Evolutionary conservation across 2,329 filamentous ascomycete genomes (phyloP).

Genomic region (Aureobasidium melanogenum): DNA sequence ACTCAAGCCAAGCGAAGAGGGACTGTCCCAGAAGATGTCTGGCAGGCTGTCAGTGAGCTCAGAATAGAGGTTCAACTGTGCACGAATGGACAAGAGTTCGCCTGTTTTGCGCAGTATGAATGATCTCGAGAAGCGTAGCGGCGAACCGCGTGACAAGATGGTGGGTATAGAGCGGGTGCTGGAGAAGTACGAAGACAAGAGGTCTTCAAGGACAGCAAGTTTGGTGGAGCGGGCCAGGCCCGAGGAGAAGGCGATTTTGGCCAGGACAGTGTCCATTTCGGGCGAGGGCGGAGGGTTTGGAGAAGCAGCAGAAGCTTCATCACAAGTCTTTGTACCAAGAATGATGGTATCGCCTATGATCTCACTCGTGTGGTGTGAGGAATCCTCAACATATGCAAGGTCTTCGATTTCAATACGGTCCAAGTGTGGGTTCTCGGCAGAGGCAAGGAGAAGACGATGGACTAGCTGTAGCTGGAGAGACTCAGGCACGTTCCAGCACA

Average conservation of each 20-base stretch:
- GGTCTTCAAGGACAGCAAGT: slow-evolving; percentile 79
- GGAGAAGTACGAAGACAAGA: slow-evolving; percentile 75
- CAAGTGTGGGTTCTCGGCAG: slow-evolving; percentile 66
- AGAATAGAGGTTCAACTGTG: slow-evolving; percentile 91
- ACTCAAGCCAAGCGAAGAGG: slow-evolving; percentile 80
- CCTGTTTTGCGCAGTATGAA: slow-evolving; percentile 92
- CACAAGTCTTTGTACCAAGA: slow-evolving; percentile 60
- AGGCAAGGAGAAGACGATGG: slow-evolving; percentile 62
- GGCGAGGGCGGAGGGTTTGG: background rate
- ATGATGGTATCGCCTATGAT: slow-evolving; percentile 85
- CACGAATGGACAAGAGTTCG: slow-evolving; percentile 78
- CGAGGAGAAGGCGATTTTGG: slow-evolving; percentile 94
- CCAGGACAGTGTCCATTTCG: slow-evolving; percentile 58
- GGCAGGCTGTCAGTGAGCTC: slow-evolving; percentile 92
- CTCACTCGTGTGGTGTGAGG: slow-evolving; percentile 60
- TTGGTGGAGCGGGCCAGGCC: slow-evolving; percentile 89
- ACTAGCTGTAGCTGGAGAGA: slow-evolving; percentile 62
- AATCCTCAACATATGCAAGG: slow-evolving; percentile 75
- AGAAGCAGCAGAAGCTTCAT: background rate
- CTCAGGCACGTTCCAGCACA: slow-evolving; percentile 80
- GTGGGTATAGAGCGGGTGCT: slow-evolving; percentile 75
- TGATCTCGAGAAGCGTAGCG: slow-evolving; percentile 55
- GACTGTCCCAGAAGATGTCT: slow-evolving; percentile 93
- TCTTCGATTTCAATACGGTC: slow-evolving; percentile 75
- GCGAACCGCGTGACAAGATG: slow-evolving; percentile 60